phyloP scores from a whole-genome alignment of 768 basidiomycete species.

The Amanita subjunquillea region DNA sequence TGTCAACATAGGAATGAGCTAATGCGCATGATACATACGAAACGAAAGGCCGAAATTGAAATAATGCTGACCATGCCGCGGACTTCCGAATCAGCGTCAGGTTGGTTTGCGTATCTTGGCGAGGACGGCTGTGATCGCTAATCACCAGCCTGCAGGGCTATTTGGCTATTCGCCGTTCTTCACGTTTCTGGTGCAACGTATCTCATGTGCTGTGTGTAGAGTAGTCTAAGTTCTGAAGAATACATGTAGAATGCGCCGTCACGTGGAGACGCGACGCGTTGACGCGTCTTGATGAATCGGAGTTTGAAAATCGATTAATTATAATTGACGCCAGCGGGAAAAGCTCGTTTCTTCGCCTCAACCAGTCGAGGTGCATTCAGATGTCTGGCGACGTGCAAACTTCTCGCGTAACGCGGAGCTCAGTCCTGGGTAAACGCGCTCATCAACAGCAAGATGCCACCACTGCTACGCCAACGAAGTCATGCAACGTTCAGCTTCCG shows the following conservation, averaged over 20 bases:
- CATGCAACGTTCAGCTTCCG: conserved; percentile 30
- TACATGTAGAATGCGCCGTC: conserved; percentile 4
- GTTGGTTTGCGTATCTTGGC: background rate
- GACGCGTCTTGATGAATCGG: conserved; percentile 28
- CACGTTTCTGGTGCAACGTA: background rate
- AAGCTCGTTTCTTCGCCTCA: conserved; percentile 6
- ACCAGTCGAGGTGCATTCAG: conserved; percentile 2
- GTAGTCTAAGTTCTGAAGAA: background rate
- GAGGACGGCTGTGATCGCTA: background rate
- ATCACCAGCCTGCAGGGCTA: background rate
- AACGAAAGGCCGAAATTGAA: conserved; percentile 94
- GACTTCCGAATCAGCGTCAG: background rate
- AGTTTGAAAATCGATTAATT: conserved; percentile 21
- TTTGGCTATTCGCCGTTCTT: background rate
- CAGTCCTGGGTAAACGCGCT: conserved; percentile 42
- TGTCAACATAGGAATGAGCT: conserved; percentile 59
- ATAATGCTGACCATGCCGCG: conserved; percentile 24
- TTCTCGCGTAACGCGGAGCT: conserved; percentile 30
- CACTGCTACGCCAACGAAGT: conserved; percentile 12
- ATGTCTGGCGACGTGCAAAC: conserved; percentile 26
- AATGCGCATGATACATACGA: conserved; percentile 62
- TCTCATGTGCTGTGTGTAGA: background rate
- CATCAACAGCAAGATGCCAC: conserved; percentile 27
- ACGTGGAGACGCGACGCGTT: conserved; percentile 30
- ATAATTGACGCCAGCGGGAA: conserved; percentile 10